Conservation (phyloP, 1,284 basidiomycete species). For the Vanrija sp. region DNA sequence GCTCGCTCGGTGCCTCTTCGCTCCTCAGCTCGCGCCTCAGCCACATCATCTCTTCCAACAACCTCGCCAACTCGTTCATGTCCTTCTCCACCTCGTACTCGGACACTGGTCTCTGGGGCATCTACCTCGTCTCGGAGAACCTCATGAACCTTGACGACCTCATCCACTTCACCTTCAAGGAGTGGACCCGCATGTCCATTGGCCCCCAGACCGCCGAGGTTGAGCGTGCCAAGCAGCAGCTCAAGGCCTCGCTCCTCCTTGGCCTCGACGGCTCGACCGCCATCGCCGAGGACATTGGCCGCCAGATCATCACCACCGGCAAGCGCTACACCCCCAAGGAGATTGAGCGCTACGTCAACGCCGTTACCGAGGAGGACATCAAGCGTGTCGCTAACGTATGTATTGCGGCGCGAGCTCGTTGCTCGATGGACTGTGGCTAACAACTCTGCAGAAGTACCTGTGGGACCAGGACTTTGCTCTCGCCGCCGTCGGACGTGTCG, state of each 20-base stretch:
- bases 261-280: slow-evolving; percentile 92
- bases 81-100: slow-evolving; percentile 99
- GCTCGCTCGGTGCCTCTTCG: slow-evolving; percentile 85
- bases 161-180: slow-evolving; percentile 87
- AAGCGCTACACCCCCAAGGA: slow-evolving; percentile 85
- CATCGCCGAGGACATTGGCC: slow-evolving; percentile 95
- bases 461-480: slow-evolving; percentile 79
- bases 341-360: slow-evolving; percentile 88
- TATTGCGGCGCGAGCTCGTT: too few relatives aligned
- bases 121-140: slow-evolving; percentile 95
- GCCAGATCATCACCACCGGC: slow-evolving; percentile 93
- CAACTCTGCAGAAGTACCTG: slow-evolving; percentile 70
- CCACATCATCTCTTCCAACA: slow-evolving; percentile 86
- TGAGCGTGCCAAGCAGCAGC: slow-evolving; percentile 94
- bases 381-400: slow-evolving; percentile 67
- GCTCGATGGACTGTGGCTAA: background rate
- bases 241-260: slow-evolving; percentile 90
- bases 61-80: slow-evolving; percentile 99
- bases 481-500: slow-evolving; percentile 76
- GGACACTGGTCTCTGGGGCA: slow-evolving; percentile 98
- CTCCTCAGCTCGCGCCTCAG: slow-evolving; percentile 87
- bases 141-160: slow-evolving; percentile 88
- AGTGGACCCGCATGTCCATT: slow-evolving; percentile 96
- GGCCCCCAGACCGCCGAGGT: slow-evolving; percentile 81
- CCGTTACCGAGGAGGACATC: slow-evolving; percentile 83